phyloP scores from a whole-genome alignment of 2,329 filamentous ascomycete genomes.

The Colletotrichum sp. region DNA sequence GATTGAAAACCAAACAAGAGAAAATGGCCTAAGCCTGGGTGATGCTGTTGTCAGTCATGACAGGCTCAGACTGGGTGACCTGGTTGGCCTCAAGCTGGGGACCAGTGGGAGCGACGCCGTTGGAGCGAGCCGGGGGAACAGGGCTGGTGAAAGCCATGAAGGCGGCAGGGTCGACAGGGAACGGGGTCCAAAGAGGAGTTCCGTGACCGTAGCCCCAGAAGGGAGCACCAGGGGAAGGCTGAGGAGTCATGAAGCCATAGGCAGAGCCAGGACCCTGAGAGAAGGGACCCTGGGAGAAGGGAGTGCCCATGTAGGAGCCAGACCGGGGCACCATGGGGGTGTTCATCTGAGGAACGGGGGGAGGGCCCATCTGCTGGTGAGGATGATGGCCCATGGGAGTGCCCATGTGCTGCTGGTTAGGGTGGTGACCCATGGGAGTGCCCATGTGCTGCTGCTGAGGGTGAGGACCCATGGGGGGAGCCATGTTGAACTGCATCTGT shows the following conservation, averaged over 20 bases:
- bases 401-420: not conserved
- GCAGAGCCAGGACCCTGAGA: constrained; percentile 10
- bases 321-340: constrained; percentile 3
- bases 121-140: not conserved
- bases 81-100: not conserved
- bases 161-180: not conserved
- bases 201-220: constrained; percentile 19
- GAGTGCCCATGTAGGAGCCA: not conserved
- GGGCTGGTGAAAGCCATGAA: constrained; percentile 12
- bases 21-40: not conserved
- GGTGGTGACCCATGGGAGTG: constrained; percentile 3
- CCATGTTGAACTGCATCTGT: constrained; percentile 13
- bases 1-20: not conserved
- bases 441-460: not conserved
- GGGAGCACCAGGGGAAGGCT: constrained; percentile 4
- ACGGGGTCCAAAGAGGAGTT: constrained; percentile 19
- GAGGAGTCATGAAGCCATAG: constrained; percentile 8
- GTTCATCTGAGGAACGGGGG: not conserved
- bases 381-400: not conserved
- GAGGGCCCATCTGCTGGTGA: not conserved
- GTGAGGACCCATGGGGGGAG: not conserved
- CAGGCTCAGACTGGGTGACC: constrained; percentile 17
- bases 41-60: not conserved
- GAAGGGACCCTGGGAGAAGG: constrained; percentile 3
- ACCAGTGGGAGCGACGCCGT: not conserved